A percentile compares a stretch with the other conserved stretches of the same genome.
phyloP scores from a whole-genome alignment of 1,284 basidiomycete species.

The Vanrija sp. region DNA sequence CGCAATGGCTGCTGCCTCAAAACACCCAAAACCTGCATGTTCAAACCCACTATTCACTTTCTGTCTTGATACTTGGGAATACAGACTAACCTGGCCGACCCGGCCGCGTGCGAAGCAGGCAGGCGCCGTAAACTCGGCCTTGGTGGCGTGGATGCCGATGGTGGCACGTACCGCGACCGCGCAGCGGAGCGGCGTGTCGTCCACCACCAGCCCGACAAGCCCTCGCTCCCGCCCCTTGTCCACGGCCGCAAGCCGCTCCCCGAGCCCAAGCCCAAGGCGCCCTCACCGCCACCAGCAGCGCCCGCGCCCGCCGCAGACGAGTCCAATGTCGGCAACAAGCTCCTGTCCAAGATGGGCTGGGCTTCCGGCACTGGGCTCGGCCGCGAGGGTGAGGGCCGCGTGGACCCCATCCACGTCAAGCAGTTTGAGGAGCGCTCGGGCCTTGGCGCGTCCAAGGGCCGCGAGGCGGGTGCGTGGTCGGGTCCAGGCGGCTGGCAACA shows the following conservation, averaged over 20 bases:
- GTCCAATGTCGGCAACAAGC: constrained; percentile 79
- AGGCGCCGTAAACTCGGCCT: constrained; percentile 62
- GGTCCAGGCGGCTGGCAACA: constrained; percentile 46
- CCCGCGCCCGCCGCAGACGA: constrained; percentile 68
- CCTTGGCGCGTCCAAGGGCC: constrained; percentile 79
- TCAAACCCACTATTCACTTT: neutral
- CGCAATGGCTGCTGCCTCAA: neutral
- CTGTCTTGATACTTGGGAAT: constrained; percentile 12
- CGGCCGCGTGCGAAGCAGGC: constrained; percentile 65
- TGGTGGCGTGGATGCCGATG: constrained; percentile 36
- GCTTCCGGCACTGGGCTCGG: constrained; percentile 82
- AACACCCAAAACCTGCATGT: neutral
- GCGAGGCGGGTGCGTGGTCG: constrained; percentile 68
- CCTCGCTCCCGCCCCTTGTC: constrained; percentile 58
- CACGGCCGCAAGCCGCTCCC: neutral
- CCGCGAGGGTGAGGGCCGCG: constrained; percentile 69
- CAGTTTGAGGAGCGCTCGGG: constrained; percentile 82
- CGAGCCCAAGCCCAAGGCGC: neutral
- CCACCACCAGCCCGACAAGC: constrained; percentile 83
- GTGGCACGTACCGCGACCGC: constrained; percentile 69
- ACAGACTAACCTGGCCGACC: constrained; percentile 77
- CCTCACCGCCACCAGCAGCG: constrained; percentile 52
- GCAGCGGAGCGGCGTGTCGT: constrained; percentile 80
- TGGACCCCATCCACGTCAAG: constrained; percentile 78
- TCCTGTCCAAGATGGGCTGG: constrained; percentile 96